These are phyloP conservation scores for Asclepias syriaca DNA, from an alignment of 257 asterid genomes.

Conservation along the genomic window DNA sequence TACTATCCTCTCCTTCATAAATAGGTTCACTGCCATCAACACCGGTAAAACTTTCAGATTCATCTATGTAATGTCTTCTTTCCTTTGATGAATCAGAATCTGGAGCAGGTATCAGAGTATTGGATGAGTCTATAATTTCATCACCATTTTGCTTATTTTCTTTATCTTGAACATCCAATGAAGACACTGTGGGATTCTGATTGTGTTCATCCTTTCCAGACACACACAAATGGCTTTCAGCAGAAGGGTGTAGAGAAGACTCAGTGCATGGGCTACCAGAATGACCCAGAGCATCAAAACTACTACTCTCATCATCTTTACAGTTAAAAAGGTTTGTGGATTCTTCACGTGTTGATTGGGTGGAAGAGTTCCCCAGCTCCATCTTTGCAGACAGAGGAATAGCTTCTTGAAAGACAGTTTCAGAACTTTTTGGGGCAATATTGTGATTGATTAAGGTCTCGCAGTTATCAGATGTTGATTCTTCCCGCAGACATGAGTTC, in stretches of 20 bases:
- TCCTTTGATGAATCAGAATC: constrained; percentile 39
- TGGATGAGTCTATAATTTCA: constrained; percentile 30
- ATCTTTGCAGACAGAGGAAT: constrained; percentile 27
- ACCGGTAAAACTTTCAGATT: constrained; percentile 36
- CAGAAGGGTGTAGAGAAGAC: constrained; percentile 27
- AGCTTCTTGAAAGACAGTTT: constrained; percentile 29
- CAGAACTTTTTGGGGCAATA: constrained; percentile 26
- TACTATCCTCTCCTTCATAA: constrained; percentile 91
- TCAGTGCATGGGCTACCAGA: constrained; percentile 25
- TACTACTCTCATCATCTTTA: constrained; percentile 13
- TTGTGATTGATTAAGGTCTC: constrained; percentile 20
- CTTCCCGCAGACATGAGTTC: constrained; percentile 19
- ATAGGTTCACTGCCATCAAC: constrained; percentile 60
- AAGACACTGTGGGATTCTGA: constrained; percentile 24
- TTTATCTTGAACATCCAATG: constrained; percentile 28
- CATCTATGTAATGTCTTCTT: constrained; percentile 27
- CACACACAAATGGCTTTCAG: constrained; percentile 24
- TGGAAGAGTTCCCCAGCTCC: constrained; percentile 26
- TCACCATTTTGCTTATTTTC: constrained; percentile 29
- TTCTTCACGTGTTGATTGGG: constrained; percentile 27
- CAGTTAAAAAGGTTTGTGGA: constrained; percentile 16
- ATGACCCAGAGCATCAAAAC: constrained; percentile 24
- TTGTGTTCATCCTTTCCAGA: constrained; percentile 25
- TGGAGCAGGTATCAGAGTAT: constrained; percentile 28
- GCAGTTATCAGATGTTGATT: constrained; percentile 22